Base-by-base conservation (phyloP, 495 filamentous ascomycete species). In the Aspergillus nidulans region DNA sequence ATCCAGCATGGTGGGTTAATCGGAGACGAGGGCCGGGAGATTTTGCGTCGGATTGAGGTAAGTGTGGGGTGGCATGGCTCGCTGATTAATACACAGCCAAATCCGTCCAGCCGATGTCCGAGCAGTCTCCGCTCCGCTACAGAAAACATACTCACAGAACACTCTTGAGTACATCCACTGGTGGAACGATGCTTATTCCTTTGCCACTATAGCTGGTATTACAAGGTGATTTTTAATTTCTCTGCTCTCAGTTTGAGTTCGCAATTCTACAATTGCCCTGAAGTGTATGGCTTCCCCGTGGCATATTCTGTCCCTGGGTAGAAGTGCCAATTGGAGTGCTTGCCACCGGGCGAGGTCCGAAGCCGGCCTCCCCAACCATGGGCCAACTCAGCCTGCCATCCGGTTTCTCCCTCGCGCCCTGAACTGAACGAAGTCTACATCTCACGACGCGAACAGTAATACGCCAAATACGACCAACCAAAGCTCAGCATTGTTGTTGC, bases 41-140 rank as follows among this genome's bases (percentile, higher is more conserved):
- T 42, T 52, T 52, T 52, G 38, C 36, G 38, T 52, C 23, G 49
- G 24, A 52, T 41, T 52, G 49, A 52, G 49, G 49, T 52, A 49
- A 39, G 30, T 32, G 36, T 39, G 47, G 47, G 47, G 25, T 32
- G 49, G 24, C 4, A 34, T 28, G 15, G 12, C 20, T n/a, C 4
- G 49, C n/a, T 52, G 36, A 52, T 19, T 28, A 52, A 52, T 52
- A 2, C 21, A 1, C 10, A 7, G n/a, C 0, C 28, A 48, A 30
- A 28, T 34, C 24, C 18, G 24, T 12, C 18, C 25, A 12, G 15
- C 30, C 30, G 30, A 34, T 34, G 9, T 34, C 30, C 26, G 26
- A 20, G 20, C 18, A 18, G 13, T 23, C 23, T 45, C 42, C 21
- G 42, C 42, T 34, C 30, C 30, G 30, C 30, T 34, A 13, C 30